Percentiles rank a stretch among this genome's conserved stretches.
phyloP scores from a whole-genome alignment of 768 basidiomycete genomes.

The Porphyrellus cyaneotinctus region DNA sequence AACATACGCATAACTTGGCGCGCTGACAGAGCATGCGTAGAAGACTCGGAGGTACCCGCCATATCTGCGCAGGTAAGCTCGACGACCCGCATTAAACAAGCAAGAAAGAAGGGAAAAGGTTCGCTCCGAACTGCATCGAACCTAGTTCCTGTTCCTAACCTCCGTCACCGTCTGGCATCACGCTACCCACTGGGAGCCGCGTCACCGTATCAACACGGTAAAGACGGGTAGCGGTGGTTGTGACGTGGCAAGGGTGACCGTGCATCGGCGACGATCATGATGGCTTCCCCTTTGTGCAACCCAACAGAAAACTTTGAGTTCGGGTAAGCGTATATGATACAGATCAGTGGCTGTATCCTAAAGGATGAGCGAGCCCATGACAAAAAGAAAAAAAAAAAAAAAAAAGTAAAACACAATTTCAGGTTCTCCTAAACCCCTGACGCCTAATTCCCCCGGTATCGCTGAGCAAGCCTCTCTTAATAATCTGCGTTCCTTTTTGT shows the following conservation, averaged over 20 bases:
- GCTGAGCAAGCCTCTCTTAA: background rate
- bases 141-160: constrained; percentile 7
- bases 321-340: constrained; percentile 9
- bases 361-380: background rate
- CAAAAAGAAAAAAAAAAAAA: background rate
- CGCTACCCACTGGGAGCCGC: background rate
- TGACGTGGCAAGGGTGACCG: constrained; percentile 21
- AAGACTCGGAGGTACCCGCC: background rate
- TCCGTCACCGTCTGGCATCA: constrained; percentile 5
- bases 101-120: background rate
- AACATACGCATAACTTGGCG: background rate
- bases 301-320: constrained; percentile 3
- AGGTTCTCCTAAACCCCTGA: background rate
- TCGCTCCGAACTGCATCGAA: background rate
- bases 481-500: background rate
- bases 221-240: background rate
- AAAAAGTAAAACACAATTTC: background rate
- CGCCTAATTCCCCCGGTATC: background rate
- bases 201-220: constrained; percentile 21
- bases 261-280: constrained; percentile 5
- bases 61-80: constrained; percentile 1
- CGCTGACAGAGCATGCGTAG: background rate
- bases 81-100: background rate
- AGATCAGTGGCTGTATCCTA: constrained; percentile 1
- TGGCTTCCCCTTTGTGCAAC: background rate